A percentile compares a stretch with the other conserved stretches of the same genome.
Conservation (phyloP, 2,329 filamentous ascomycete genomes). For the Aspergillus awamori region DNA sequence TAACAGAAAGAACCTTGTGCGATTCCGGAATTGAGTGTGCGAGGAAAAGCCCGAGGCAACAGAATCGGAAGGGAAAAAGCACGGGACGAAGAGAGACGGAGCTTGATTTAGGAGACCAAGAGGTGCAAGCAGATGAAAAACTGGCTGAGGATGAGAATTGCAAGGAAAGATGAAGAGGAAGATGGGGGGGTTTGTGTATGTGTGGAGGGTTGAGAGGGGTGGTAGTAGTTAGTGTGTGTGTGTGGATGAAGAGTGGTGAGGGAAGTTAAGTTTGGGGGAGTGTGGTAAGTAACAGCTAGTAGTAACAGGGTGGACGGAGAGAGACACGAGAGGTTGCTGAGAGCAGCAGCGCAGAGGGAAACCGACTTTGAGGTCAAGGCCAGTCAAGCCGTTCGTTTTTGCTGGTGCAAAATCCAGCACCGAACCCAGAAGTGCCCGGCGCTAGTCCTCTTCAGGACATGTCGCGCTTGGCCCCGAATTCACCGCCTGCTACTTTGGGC, state of each 20-base stretch:
- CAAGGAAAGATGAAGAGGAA: background rate
- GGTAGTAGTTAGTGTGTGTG: background rate
- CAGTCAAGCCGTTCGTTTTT: constrained; percentile 10
- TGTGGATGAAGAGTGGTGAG: constrained; percentile 1
- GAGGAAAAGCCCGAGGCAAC: constrained; percentile 21
- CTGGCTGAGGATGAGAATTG: constrained; percentile 6
- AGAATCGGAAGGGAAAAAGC: constrained; percentile 19
- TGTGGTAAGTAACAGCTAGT: constrained; percentile 1
- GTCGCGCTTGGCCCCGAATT: background rate
- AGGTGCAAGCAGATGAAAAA: background rate
- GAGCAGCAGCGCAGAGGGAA: background rate
- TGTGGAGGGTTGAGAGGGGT: background rate
- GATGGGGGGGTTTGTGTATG: background rate
- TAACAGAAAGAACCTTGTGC: constrained; percentile 34
- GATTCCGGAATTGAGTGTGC: constrained; percentile 27
- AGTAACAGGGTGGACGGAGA: constrained; percentile 3
- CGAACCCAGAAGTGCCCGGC: constrained; percentile 3
- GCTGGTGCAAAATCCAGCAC: constrained; percentile 4
- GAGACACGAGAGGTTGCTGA: constrained; percentile 13
- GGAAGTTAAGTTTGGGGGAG: constrained; percentile 10
- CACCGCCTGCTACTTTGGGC: constrained; percentile 20
- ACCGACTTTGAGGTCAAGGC: constrained; percentile 12
- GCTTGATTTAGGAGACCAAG: constrained; percentile 4
- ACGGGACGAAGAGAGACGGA: constrained; percentile 17
- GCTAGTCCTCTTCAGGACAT: background rate